A percentile compares a stretch with the other conserved stretches of the same genome.
These are phyloP conservation scores for Aureobasidium namibiae DNA, from an alignment of 2,329 filamentous ascomycete species.

Conservation along the genomic window DNA sequence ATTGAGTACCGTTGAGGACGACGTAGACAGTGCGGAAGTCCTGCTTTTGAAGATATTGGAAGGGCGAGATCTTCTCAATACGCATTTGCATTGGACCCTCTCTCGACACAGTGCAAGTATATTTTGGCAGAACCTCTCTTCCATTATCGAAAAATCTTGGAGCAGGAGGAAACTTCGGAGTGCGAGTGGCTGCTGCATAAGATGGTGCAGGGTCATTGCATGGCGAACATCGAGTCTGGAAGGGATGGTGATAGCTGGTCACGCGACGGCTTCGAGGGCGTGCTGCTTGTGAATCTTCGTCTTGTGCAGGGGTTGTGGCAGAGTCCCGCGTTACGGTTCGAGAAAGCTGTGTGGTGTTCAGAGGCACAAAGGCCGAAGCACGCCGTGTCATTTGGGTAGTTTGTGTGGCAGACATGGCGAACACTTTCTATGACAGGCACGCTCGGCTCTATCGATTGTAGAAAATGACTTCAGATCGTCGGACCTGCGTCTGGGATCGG, in stretches of 20 bases:
- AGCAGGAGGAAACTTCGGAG: constrained; percentile 14
- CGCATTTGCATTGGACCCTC: constrained; percentile 26
- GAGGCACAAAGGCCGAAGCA: neutral
- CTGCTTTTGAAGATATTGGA: constrained; percentile 21
- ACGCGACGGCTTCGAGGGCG: constrained; percentile 5
- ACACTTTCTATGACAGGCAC: neutral
- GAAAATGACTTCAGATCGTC: neutral
- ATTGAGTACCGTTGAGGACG: constrained; percentile 58
- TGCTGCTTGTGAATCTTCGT: neutral
- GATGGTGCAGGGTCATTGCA: constrained; percentile 25
- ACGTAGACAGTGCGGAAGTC: constrained; percentile 44
- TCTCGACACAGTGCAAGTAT: constrained; percentile 25
- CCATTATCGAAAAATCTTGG: constrained; percentile 16
- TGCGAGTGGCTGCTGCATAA: constrained; percentile 21
- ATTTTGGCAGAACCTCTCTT: constrained; percentile 24
- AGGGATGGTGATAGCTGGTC: constrained; percentile 27
- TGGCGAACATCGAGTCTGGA: constrained; percentile 25
- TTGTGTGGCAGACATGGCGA: neutral
- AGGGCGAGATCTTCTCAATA: constrained; percentile 26
- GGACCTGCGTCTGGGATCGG: neutral
- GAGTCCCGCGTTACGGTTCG: neutral
- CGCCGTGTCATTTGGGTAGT: neutral
- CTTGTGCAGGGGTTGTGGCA: neutral
- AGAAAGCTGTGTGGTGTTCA: neutral
- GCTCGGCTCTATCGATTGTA: neutral